Evolutionary conservation across 768 basidiomycete species (phyloP).

Genomic region (Lactarius tabidus): DNA sequence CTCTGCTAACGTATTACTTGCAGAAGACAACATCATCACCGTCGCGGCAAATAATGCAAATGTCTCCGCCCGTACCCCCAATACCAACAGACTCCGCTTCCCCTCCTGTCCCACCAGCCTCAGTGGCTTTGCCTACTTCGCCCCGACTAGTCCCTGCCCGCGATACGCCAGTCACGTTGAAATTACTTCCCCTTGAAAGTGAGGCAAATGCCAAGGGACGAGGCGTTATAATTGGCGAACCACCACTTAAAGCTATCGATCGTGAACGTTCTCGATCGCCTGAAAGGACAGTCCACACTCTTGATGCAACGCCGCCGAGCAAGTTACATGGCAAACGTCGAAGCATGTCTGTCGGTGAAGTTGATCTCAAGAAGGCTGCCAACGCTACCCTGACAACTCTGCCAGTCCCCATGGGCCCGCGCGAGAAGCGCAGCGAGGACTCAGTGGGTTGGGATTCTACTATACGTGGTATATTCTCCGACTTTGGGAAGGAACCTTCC

Average conservation of each 20-base stretch:
- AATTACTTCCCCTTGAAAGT: conserved; percentile 56
- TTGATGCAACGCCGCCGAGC: neutral
- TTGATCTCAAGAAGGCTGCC: conserved; percentile 38
- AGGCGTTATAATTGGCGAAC: conserved; percentile 45
- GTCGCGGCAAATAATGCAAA: conserved; percentile 12
- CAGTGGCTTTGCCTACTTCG: conserved; percentile 46
- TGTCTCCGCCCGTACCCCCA: conserved; percentile 30
- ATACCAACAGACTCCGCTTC: conserved; percentile 1
- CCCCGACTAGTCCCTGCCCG: conserved; percentile 18
- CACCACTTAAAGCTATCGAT: conserved; percentile 58
- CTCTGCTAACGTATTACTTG: conserved; percentile 3
- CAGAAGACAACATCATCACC: conserved; percentile 30
- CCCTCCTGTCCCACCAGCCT: conserved; percentile 37
- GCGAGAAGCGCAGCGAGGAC: conserved; percentile 34
- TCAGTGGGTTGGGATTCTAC: conserved; percentile 42
- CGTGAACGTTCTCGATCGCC: conserved; percentile 33
- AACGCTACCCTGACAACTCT: conserved; percentile 36
- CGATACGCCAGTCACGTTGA: conserved; percentile 40
- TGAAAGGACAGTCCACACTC: conserved; percentile 28
- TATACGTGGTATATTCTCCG: conserved; percentile 60
- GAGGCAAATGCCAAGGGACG: conserved; percentile 35
- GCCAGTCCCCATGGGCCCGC: conserved; percentile 36
- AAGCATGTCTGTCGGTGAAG: conserved; percentile 35
- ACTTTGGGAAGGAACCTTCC: conserved; percentile 69
- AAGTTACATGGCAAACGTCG: conserved; percentile 27